These are phyloP conservation scores for Scheffersomyces illinoinensis DNA, from an alignment of 1,139 yeast species.

Conservation along the genomic window DNA sequence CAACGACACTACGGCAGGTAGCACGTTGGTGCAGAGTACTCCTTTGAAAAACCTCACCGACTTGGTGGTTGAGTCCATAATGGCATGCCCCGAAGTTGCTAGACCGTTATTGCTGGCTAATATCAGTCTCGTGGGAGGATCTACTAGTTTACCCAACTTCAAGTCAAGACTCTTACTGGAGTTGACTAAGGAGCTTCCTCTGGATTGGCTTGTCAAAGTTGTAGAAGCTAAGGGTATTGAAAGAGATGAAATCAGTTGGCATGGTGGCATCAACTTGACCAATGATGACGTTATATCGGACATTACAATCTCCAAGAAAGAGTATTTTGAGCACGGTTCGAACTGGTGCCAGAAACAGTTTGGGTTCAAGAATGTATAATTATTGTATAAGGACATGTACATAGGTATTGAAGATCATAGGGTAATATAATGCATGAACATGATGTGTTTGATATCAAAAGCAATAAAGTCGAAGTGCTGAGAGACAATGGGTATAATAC, in stretches of 20 bases:
- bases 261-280: constrained; percentile 52
- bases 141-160: constrained; percentile 69
- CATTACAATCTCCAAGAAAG: constrained; percentile 69
- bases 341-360: constrained; percentile 78
- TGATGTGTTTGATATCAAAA: not conserved
- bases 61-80: constrained; percentile 69
- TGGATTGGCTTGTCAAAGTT: constrained; percentile 63
- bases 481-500: not conserved
- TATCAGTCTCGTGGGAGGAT: constrained; percentile 82
- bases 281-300: constrained; percentile 51
- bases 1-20: constrained; percentile 28
- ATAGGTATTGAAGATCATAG: not conserved
- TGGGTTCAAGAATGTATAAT: constrained; percentile 52
- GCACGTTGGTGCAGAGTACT: constrained; percentile 42
- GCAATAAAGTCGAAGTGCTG: not conserved
- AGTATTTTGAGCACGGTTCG: constrained; percentile 83
- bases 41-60: constrained; percentile 75
- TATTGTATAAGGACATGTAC: constrained; percentile 1
- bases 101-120: constrained; percentile 81
- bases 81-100: constrained; percentile 70
- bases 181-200: constrained; percentile 65
- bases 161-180: constrained; percentile 59
- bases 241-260: constrained; percentile 37
- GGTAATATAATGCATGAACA: not conserved
- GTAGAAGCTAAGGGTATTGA: constrained; percentile 5